Evolutionary conservation across 1,139 yeast species (phyloP).

Genomic region (Sugiyamaella xylanicola): DNA sequence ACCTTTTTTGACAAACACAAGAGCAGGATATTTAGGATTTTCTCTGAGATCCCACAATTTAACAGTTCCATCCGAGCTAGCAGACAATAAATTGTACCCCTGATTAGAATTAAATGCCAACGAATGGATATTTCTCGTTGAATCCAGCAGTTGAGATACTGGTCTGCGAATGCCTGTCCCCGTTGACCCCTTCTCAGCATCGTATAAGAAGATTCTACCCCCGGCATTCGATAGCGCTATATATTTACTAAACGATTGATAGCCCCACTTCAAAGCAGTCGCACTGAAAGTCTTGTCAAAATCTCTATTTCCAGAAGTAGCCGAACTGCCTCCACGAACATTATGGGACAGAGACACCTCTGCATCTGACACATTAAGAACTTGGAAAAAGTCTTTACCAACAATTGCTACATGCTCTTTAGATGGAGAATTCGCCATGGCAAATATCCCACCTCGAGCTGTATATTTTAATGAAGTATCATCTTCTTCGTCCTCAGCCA

Average conservation of each 20-base stretch:
- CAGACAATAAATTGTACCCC: constrained; percentile 68
- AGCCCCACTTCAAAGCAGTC: constrained; percentile 45
- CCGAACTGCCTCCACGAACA: constrained; percentile 27
- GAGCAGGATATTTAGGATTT: constrained; percentile 49
- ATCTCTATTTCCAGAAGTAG: constrained; percentile 27
- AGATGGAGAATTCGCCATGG: constrained; percentile 39
- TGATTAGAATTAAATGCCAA: constrained; percentile 66
- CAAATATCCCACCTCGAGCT: constrained; percentile 37
- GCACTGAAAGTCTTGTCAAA: constrained; percentile 40
- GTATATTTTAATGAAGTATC: constrained; percentile 22
- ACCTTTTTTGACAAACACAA: constrained; percentile 51
- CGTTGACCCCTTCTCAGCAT: constrained; percentile 46
- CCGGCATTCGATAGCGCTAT: constrained; percentile 40
- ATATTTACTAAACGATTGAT: constrained; percentile 30
- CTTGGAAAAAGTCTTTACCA: constrained; percentile 36
- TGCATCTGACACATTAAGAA: constrained; percentile 23
- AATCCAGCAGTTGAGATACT: constrained; percentile 56
- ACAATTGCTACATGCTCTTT: constrained; percentile 38
- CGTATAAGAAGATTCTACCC: constrained; percentile 49
- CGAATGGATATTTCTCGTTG: constrained; percentile 79
- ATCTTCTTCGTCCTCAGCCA: constrained; percentile 7
- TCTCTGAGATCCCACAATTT: constrained; percentile 85
- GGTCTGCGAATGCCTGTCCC: constrained; percentile 20
- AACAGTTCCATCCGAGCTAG: constrained; percentile 88
- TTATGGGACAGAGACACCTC: constrained; percentile 10